Base-by-base conservation (phyloP, 805 yeast genomes). In the Cyberlindnera americana region DNA sequence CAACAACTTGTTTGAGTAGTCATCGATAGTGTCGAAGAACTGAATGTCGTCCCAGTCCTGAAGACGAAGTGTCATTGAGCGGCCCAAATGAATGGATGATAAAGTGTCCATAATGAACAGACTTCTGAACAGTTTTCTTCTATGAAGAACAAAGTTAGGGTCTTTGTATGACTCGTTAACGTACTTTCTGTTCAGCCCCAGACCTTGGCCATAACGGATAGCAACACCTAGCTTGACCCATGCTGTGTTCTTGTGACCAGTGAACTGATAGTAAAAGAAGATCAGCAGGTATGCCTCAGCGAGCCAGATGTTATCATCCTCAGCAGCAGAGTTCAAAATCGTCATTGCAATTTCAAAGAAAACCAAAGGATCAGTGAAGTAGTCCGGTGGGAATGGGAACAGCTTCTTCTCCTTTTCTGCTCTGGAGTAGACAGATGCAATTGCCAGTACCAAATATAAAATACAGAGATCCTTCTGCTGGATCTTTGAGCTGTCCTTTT, bases 191-290 rank as follows among this genome's bases (percentile, higher is more conserved):
- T 69, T 66, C 25, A 69, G 43, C 0, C 75, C 76, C 36, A 70
- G 49, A 0, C 70, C 56, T 48, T 66, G 70, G 0, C 73, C 73
- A 47, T 62, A 56, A 19, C 69, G 53, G n/a, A 71, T 67, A 2
- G 73, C 67, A 15, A 48, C 44, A 8, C 73, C 72, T 18, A 71
- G 46, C 46, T 61, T 62, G 12, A 69, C 54, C 75, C 75, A 72
- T 5, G 75, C 67, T 0, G 68, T 56, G 33, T 61, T 61, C 40
- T 69, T 60, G 35, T 62, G 64, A 9, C 70, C 64, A n/a, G 59
- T 59, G 22, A 59, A 52, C 35, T 67, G 70, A 41, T 70, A 64
- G 47, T 59, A 69, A 46, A 69, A 61, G 47, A 60, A 67, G 25
- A 64, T 54, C 17, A 73, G 46, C 22, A 67, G 46, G 41, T 69